A percentile compares a stretch with the other conserved stretches of the same genome.
These are phyloP conservation scores for Peronospora destructor DNA, from an alignment of 352 stramenopile species.

Conservation along the genomic window DNA sequence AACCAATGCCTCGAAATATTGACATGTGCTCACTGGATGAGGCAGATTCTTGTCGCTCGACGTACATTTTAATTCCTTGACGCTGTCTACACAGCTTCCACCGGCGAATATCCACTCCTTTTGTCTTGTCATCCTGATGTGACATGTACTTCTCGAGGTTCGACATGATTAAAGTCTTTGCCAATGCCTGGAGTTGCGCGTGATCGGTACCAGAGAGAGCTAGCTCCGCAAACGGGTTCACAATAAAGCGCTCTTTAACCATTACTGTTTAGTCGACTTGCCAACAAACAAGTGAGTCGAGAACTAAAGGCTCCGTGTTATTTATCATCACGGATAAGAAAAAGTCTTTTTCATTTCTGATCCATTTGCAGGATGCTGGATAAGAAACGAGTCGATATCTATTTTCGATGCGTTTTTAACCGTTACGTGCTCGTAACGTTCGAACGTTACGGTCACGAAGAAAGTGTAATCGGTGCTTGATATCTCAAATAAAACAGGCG, in stretches of 20 bases:
- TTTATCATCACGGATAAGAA: conserved; percentile 4
- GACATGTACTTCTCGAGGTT: conserved; percentile 23
- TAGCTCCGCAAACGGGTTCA: conserved; percentile 26
- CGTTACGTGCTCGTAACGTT: too few species aligned
- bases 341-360: neutral
- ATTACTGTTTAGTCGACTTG: conserved; percentile 1
- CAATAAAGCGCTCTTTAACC: conserved; percentile 27
- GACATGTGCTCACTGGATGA: conserved; percentile 16
- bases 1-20: conserved; percentile 32
- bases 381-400: conserved; percentile 3
- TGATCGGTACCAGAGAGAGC: conserved; percentile 18
- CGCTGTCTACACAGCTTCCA: conserved; percentile 43
- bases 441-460: too few species aligned
- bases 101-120: conserved; percentile 13
- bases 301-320: conserved; percentile 1
- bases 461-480: neutral
- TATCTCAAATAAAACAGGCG: neutral
- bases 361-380: neutral
- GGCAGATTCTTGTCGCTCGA: conserved; percentile 12
- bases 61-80: conserved; percentile 33
- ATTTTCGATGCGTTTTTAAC: neutral
- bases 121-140: conserved; percentile 20
- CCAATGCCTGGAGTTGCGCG: conserved; percentile 18
- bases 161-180: conserved; percentile 19
- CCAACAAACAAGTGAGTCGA: conserved; percentile 3